Conservation (phyloP, 2,329 filamentous ascomycete species). For the Fusarium sp. region DNA sequence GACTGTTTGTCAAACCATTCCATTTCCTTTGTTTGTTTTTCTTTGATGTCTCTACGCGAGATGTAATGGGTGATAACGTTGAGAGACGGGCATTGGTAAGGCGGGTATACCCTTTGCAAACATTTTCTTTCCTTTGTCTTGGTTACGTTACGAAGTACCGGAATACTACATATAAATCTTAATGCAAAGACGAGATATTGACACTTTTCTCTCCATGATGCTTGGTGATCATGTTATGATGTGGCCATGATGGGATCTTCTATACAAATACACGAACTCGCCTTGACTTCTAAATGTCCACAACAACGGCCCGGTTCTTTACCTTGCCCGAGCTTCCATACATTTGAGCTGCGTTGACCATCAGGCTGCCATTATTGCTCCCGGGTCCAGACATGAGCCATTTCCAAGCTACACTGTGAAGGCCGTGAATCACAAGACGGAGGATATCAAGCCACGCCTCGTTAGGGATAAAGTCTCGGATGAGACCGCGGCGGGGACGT, state of each 20-base stretch:
- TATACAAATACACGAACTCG: background rate
- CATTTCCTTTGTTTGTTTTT: background rate
- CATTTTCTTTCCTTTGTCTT: constrained; percentile 28
- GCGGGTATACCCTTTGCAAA: constrained; percentile 16
- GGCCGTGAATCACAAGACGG: constrained; percentile 58
- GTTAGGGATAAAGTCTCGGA: constrained; percentile 62
- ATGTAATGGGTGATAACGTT: background rate
- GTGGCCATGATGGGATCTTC: background rate
- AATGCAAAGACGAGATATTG: constrained; percentile 13
- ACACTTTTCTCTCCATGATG: background rate
- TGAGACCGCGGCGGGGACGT: constrained; percentile 54
- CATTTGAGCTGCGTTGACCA: constrained; percentile 70
- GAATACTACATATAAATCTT: constrained; percentile 3
- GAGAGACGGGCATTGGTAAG: background rate
- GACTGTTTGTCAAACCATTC: background rate
- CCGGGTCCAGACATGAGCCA: constrained; percentile 67
- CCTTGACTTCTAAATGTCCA: constrained; percentile 46
- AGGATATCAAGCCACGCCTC: constrained; percentile 60
- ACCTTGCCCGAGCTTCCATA: constrained; percentile 63
- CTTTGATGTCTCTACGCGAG: background rate
- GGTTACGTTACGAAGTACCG: constrained; percentile 6
- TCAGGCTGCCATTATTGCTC: constrained; percentile 60
- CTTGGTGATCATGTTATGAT: background rate
- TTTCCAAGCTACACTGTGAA: constrained; percentile 64
- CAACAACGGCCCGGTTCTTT: constrained; percentile 54